Evolutionary conservation across 108 stramenopile species (phyloP).

Genomic region (Discostella stelligeroides): DNA sequence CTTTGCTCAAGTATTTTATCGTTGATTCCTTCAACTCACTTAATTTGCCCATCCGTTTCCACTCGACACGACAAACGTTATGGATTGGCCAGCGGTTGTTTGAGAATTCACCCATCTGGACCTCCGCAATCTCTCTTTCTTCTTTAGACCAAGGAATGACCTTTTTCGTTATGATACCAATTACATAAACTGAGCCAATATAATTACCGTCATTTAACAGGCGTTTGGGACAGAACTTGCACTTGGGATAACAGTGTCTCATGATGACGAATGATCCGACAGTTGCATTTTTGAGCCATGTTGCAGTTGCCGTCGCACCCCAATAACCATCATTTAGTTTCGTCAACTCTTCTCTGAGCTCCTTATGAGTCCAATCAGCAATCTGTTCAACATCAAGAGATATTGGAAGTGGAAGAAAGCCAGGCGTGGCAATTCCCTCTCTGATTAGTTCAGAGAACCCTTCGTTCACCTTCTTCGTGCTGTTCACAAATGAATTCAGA

Average conservation of each 20-base stretch:
- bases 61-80: conserved; percentile 3
- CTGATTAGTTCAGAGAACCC: conserved; percentile 1
- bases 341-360: background rate
- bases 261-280: conserved; percentile 13
- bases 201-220: background rate
- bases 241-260: conserved; percentile 18
- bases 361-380: conserved; percentile 4
- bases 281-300: conserved; percentile 17
- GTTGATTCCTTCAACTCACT: background rate
- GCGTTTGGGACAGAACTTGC: conserved; percentile 2
- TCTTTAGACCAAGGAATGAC: conserved; percentile 9
- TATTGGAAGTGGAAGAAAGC: background rate
- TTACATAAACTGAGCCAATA: conserved; percentile 16
- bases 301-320: background rate
- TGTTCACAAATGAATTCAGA: conserved; percentile 13
- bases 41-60: conserved; percentile 9
- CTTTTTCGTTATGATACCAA: conserved; percentile 13
- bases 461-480: conserved; percentile 4
- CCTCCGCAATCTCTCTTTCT: conserved; percentile 3
- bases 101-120: conserved; percentile 5
- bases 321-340: background rate
- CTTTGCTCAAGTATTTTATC: background rate
- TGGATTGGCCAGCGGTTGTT: background rate
- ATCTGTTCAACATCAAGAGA: conserved; percentile 4
- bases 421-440: conserved; percentile 12